A percentile compares a stretch with the other conserved stretches of the same genome.
phyloP scores from a whole-genome alignment of 2,329 filamentous ascomycete genomes.

The Colletotrichum eleusines region DNA sequence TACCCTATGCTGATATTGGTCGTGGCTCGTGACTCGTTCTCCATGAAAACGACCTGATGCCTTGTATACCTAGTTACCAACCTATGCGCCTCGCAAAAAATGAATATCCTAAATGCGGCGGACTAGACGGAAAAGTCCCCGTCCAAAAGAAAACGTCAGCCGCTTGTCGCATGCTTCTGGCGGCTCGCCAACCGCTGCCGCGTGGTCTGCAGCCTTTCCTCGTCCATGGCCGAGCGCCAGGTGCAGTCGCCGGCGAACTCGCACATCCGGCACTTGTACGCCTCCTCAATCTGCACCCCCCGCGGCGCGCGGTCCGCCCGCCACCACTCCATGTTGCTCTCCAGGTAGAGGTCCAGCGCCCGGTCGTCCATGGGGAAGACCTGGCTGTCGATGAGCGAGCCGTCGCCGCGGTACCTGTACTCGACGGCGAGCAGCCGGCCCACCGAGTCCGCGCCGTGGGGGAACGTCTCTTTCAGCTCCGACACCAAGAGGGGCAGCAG shows the following conservation, averaged over 20 bases:
- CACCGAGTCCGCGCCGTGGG: constrained; percentile 60
- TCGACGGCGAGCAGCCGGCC: constrained; percentile 66
- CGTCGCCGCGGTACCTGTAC: constrained; percentile 65
- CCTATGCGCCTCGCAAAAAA: constrained; percentile 13
- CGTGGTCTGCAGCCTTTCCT: constrained; percentile 56
- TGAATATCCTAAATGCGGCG: not conserved
- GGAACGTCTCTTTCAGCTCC: constrained; percentile 66
- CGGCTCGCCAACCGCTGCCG: constrained; percentile 22
- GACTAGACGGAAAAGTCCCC: no score
- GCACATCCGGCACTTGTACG: constrained; percentile 88
- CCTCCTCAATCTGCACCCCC: constrained; percentile 86
- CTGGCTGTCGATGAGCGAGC: constrained; percentile 65
- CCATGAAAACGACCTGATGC: not conserved
- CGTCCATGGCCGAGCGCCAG: constrained; percentile 80
- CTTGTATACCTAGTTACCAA: not conserved
- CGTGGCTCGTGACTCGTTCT: constrained; percentile 11
- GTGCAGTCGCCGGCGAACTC: constrained; percentile 84
- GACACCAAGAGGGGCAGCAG: constrained; percentile 59
- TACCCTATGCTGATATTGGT: not conserved
- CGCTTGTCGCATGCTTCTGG: constrained; percentile 10
- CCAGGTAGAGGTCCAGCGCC: constrained; percentile 74
- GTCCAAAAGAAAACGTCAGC: not conserved
- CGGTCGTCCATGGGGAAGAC: constrained; percentile 76
- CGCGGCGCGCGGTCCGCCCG: constrained; percentile 76
- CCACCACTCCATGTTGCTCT: constrained; percentile 87